A percentile compares a stretch with the other conserved stretches of the same genome.
These are phyloP conservation scores for Claviceps capensis DNA, from an alignment of 2,329 filamentous ascomycete genomes.

Conservation along the genomic window DNA sequence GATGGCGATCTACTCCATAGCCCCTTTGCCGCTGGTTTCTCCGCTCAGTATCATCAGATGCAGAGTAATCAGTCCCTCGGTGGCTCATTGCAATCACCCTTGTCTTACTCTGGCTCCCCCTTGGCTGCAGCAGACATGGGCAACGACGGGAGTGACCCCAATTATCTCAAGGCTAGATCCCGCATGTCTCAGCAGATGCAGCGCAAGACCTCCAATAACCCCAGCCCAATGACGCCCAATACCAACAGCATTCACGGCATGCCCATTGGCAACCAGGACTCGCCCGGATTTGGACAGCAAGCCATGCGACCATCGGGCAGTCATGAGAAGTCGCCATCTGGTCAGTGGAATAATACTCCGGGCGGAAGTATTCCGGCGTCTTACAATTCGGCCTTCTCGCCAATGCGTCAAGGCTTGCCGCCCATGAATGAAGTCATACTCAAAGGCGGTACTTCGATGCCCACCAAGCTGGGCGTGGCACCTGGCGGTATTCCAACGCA, in stretches of 20 bases:
- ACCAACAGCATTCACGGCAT: constrained; percentile 63
- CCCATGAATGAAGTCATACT: constrained; percentile 84
- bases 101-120: constrained; percentile 26
- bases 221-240: constrained; percentile 77
- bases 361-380: constrained; percentile 68
- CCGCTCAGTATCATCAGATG: constrained; percentile 64
- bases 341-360: constrained; percentile 80
- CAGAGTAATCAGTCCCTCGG: constrained; percentile 44
- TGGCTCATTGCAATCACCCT: constrained; percentile 30
- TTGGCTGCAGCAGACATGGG: constrained; percentile 33
- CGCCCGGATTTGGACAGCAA: constrained; percentile 59
- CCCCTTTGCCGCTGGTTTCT: constrained; percentile 70
- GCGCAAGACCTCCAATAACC: constrained; percentile 58
- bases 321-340: constrained; percentile 75
- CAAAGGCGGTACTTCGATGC: constrained; percentile 78
- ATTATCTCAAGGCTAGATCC: constrained; percentile 48
- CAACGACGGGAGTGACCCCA: constrained; percentile 35
- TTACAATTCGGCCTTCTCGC: constrained; percentile 81
- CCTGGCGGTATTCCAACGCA: constrained; percentile 50
- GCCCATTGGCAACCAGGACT: constrained; percentile 53
- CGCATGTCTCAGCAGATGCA: constrained; percentile 51
- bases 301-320: constrained; percentile 58
- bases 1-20: constrained; percentile 88
- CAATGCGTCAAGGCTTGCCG: constrained; percentile 52
- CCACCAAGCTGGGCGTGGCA: constrained; percentile 60